phyloP scores from a whole-genome alignment of 768 basidiomycete species.

The Clathrus columnatus region DNA sequence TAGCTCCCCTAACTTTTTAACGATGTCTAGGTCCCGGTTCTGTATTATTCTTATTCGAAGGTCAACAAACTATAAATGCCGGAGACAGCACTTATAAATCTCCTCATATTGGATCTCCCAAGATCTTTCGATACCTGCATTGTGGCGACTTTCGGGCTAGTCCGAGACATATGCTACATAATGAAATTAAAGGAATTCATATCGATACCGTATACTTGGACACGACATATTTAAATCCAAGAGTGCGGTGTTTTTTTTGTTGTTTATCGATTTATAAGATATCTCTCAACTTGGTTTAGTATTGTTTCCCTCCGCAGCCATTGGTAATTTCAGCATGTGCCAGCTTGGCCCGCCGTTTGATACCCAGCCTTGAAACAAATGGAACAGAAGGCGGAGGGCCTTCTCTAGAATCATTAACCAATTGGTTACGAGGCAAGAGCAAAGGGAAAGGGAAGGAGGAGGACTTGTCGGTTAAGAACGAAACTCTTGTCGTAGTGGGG shows the following conservation, averaged over 20 bases:
- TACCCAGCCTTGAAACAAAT: conserved; percentile 20
- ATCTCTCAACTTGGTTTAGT: conserved; percentile 34
- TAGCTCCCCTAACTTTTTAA: neutral
- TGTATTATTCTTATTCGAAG: conserved; percentile 89
- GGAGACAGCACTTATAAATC: conserved; percentile 77
- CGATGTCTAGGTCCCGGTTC: conserved; percentile 63
- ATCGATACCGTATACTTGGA: conserved; percentile 91
- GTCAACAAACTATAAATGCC: conserved; percentile 78
- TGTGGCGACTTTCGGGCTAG: conserved; percentile 93
- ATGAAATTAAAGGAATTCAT: conserved; percentile 67
- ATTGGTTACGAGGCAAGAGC: conserved; percentile 43
- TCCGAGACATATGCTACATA: conserved; percentile 80
- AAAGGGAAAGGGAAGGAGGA: conserved; percentile 17
- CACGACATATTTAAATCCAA: conserved; percentile 91
- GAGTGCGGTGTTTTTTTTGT: conserved; percentile 40
- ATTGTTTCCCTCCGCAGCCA: conserved; percentile 93
- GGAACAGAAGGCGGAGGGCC: conserved; percentile 20
- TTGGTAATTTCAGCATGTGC: conserved; percentile 91
- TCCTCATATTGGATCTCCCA: conserved; percentile 56
- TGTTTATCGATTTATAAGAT: neutral
- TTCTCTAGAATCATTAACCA: conserved; percentile 17
- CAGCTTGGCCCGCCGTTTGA: conserved; percentile 58
- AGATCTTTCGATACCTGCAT: conserved; percentile 81
- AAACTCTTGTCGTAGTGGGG: conserved; percentile 67
- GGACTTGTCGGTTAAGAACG: conserved; percentile 16